Evolutionary conservation across 2,329 filamentous ascomycete genomes (phyloP).

Genomic region (Fusarium acutatum): DNA sequence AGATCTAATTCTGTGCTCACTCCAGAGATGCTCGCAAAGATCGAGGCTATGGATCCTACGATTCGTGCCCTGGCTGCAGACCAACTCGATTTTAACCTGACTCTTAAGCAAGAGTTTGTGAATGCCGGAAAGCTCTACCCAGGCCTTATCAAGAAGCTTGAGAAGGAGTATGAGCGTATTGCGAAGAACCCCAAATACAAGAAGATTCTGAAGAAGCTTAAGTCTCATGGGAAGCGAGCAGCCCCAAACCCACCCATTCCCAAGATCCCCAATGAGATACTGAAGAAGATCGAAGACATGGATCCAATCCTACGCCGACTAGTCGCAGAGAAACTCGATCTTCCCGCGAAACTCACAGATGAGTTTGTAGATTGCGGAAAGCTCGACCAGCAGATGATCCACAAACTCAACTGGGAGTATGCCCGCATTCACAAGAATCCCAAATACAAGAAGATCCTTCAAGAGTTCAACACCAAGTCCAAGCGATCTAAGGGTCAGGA

Average conservation of each 20-base stretch:
- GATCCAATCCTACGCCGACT: not conserved
- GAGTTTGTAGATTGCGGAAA: not conserved
- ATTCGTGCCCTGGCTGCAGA: not conserved
- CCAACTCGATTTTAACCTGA: not conserved
- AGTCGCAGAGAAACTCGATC: not conserved
- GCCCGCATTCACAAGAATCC: not conserved
- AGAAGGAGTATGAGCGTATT: conserved; percentile 2
- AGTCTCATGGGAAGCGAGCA: not conserved
- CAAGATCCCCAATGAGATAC: not conserved
- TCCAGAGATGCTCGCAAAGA: not conserved
- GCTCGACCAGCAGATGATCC: not conserved
- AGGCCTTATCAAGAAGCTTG: not conserved
- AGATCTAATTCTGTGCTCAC: not conserved
- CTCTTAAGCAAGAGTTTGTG: not conserved
- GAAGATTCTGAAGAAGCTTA: not conserved
- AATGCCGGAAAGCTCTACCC: not conserved
- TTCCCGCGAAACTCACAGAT: not conserved
- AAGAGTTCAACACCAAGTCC: not conserved
- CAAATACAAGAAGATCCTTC: not conserved
- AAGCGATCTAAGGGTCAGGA: not conserved
- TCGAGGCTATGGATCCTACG: not conserved
- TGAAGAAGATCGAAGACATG: not conserved
- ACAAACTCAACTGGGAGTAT: conserved; percentile 4
- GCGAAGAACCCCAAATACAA: not conserved
- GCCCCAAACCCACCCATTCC: not conserved